Evolutionary conservation across 345 rosid genomes (phyloP), one percentile per base, ranked within the genome.

Genomic region (Syzygium oleosum): DNA sequence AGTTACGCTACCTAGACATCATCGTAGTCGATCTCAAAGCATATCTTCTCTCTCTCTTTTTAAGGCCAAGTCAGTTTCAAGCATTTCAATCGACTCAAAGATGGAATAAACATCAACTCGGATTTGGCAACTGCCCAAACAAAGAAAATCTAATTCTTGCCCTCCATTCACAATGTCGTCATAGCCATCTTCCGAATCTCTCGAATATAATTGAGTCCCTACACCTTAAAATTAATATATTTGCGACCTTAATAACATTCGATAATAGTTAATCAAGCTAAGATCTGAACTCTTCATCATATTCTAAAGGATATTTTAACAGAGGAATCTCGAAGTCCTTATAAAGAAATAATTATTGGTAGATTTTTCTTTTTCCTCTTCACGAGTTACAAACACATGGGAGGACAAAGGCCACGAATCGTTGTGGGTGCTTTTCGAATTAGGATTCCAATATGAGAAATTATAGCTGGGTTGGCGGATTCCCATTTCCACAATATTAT

Each of bases 391-490:
- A 41, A 52, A 52, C 54, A 84, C 85, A 84, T 51, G 61, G 55
- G 58, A n/a, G 85, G 85, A 84, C 85, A 54, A 16, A 84, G 85
- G 58, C 49, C 85, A 84, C 85, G 85, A 84, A 84, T 84, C 41
- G 21, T 51, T 31, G 46, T 19, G 25, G 25, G 56, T 52, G 54
- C 43, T 55, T 84, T 84, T 84, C 85, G 43, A n/a, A 14, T 55
- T 52, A 14, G 85, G 85, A 84, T 51, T 53, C 85, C 85, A 84
- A 17, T 52, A 73, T 17, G 80, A 34, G 49, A 34, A 17, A 73
- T 34, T 17, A 19, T 73, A 34, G 49, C 46, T 73, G 49, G 80
- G 80, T 73, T 73, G 80, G 80, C 25, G 23, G 80, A 73, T 73
- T 73, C 49, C 80, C 80, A 34, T 73, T 34, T 2, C 80, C 49